phyloP scores from a whole-genome alignment of 768 basidiomycete species.

The Mycena capillaripes region DNA sequence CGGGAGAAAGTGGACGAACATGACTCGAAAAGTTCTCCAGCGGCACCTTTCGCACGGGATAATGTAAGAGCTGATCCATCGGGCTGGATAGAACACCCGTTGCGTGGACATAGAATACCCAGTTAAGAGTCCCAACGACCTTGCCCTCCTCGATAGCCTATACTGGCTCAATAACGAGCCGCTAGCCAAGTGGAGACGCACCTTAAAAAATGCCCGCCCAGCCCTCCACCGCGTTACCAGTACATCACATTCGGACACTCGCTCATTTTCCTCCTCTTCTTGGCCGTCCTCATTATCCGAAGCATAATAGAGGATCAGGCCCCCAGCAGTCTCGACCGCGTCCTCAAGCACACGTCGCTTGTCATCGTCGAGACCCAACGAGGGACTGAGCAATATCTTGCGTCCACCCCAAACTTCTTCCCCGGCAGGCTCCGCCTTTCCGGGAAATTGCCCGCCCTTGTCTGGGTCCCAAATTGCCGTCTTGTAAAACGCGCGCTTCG shows the following conservation, averaged over 20 bases:
- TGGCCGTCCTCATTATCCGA: slow-evolving; percentile 42
- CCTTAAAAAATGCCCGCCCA: slow-evolving; percentile 80
- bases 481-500: slow-evolving; percentile 52
- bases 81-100: slow-evolving; percentile 73
- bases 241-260: slow-evolving; percentile 72
- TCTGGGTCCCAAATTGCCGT: slow-evolving; percentile 42
- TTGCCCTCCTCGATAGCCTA: slow-evolving; percentile 73
- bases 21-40: slow-evolving; percentile 69
- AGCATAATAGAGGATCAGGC: slow-evolving; percentile 54
- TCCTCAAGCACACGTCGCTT: slow-evolving; percentile 69
- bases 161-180: slow-evolving; percentile 11
- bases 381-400: slow-evolving; percentile 72
- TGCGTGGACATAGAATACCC: slow-evolving; percentile 86
- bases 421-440: slow-evolving; percentile 27
- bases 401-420: slow-evolving; percentile 70
- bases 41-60: slow-evolving; percentile 76
- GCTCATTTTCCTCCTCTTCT: slow-evolving; percentile 52
- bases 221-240: slow-evolving; percentile 78
- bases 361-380: slow-evolving; percentile 65
- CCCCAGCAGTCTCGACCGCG: slow-evolving; percentile 74
- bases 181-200: slow-evolving; percentile 47
- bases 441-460: slow-evolving; percentile 31
- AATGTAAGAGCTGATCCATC: slow-evolving; percentile 85
- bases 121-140: slow-evolving; percentile 83
- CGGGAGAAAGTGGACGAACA: slow-evolving; percentile 56